Base-by-base conservation (phyloP, 495 filamentous ascomycete species). In the Acidiella bohemica region DNA sequence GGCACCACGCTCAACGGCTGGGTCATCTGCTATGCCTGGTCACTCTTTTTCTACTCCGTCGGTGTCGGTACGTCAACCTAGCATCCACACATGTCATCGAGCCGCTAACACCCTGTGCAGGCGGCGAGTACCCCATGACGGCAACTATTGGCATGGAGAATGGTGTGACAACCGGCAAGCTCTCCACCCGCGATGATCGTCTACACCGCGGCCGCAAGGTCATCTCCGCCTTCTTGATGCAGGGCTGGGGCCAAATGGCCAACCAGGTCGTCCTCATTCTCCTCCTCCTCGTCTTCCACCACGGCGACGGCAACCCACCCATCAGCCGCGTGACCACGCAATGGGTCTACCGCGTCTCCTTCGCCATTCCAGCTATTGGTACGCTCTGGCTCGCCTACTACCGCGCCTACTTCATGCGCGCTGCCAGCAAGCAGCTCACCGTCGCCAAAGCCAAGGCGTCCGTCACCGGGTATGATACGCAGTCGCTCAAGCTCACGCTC, bases 101-200 rank as follows among this genome's bases (percentile, higher is more conserved):
- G n/a, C n/a, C n/a, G n/a, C n/a, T n/a, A n/a, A n/a, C n/a, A n/a
- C n/a, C n/a, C n/a, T n/a, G n/a, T n/a, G n/a, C n/a, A n/a, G n/a
- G n/a, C 58, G 86, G 85, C 37, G 86, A 93, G 62, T 94, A 94
- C 56, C 86, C 86, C 26, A 94, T 93, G 70, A 93, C 86, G 14
- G 86, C 86, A 3, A 93, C 85, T n/a, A 81, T 80, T 16, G 84
- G 84, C 38, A 93, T 94, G 81, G 86, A 94, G 58, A 87, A 86
- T 51, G 80, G 82, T 10, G 76, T 87, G 26, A 74, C 78, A 14
- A 77, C 84, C 26, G 86, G 86, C 28, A 82, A 78, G 54, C 61
- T 94, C 26, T 94, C 85, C 6, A 88, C 84, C 44, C 77, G 75
- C 46, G 82, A 90, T 14, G 86, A 94, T 57, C 81, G 86, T 60